Evolutionary conservation across 345 rosid species (phyloP), one percentile per base, ranked within the genome.

Genomic region (Angophora floribunda): DNA sequence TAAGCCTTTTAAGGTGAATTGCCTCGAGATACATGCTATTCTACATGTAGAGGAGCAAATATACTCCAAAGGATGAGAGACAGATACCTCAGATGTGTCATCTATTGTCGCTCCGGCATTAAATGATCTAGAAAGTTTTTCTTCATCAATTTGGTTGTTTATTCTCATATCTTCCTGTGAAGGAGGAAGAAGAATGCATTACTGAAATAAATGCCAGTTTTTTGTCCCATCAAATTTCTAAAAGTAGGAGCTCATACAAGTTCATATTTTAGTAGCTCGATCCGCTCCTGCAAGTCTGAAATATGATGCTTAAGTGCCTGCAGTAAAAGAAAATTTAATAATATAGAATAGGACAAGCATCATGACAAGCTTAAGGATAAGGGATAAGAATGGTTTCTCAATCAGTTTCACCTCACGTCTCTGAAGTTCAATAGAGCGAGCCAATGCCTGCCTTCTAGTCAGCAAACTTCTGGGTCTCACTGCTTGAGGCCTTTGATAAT

Each of bases 391-490:
- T 1, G 36, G 36, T 67, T 85, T 63, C 47, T 17, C 52, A 84
- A 11, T 51, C 10, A 51, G 65, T 55, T 30, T 89, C 93, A 96
- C 98, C 95, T 96, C 99, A 52, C 95, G 93, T 90, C 99, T 96
- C 88, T 96, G 99, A 91, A 97, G 97, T 90, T 96, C 99, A 86
- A 97, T 91, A 86, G 99, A 95, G 86, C 94, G 94, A 88, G 96
- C 95, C 44, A 95, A 95, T 88, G 98, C 99, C 88, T 97, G 97
- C 89, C 95, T 94, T 90, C 93, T 94, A 21, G 98, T 93, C 92
- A 97, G 91, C 75, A 97, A 93, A 88, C 94, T 96, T 53, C 89
- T 57, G 85, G 99, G 99, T 91, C 94, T 94, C 91, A 96, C 63
- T 59, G 67, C 87, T 44, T 30, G 44, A 82, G 99, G 99, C 61